A percentile compares a stretch with the other conserved stretches of the same genome.
Evolutionary conservation across 495 filamentous ascomycete species (phyloP).

Genomic region (Annulohypoxylon maeteangense): DNA sequence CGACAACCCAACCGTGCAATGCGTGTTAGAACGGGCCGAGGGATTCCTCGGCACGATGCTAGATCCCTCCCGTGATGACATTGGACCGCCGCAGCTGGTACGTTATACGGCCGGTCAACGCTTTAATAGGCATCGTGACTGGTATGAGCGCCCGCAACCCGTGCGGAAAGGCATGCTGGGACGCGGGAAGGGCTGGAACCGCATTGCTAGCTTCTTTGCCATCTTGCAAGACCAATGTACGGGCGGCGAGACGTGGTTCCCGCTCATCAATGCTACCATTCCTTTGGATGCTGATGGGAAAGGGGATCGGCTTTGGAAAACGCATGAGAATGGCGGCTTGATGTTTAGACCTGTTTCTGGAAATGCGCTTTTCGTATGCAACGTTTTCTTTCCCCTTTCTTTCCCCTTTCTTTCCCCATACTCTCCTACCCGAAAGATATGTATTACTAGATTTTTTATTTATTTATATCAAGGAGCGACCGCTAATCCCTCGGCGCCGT

Average conservation of each 20-base stretch:
- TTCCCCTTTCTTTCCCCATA: not conserved
- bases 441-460: no score
- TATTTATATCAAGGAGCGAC: no score
- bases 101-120: slow-evolving; percentile 56
- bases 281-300: slow-evolving; percentile 9
- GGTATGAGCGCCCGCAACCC: slow-evolving; percentile 53
- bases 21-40: slow-evolving; percentile 54
- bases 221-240: slow-evolving; percentile 55
- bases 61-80: slow-evolving; percentile 56
- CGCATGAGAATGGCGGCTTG: slow-evolving; percentile 61
- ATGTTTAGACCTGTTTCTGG: slow-evolving; percentile 62
- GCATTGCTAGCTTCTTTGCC: slow-evolving; percentile 62
- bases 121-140: slow-evolving; percentile 62
- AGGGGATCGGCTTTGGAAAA: slow-evolving; percentile 51
- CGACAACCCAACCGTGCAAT: slow-evolving; percentile 53
- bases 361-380: slow-evolving; percentile 59
- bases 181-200: slow-evolving; percentile 51
- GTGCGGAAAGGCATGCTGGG: slow-evolving; percentile 44
- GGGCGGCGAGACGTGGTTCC: slow-evolving; percentile 61
- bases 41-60: slow-evolving; percentile 59
- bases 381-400: not conserved
- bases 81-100: slow-evolving; percentile 62
- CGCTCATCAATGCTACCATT: slow-evolving; percentile 49
- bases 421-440: not conserved
- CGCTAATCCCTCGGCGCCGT: not conserved